These are phyloP conservation scores for Colletotrichum eremochloae DNA, from an alignment of 2,329 filamentous ascomycete genomes.

Conservation along the genomic window DNA sequence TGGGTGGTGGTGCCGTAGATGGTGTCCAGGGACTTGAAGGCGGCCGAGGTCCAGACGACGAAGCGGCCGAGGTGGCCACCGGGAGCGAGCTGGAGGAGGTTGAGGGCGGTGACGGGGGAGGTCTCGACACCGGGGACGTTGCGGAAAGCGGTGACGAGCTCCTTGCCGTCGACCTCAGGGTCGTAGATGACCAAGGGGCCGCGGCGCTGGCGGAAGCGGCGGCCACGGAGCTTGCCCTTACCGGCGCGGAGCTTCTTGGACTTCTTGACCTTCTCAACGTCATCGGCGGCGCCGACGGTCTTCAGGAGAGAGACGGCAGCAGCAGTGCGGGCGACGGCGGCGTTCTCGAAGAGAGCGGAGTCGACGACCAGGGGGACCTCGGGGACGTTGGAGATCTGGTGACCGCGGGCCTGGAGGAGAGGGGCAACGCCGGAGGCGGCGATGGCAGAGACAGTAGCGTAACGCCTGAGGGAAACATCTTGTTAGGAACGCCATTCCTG, in stretches of 20 bases:
- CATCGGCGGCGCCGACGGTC: conserved; percentile 88
- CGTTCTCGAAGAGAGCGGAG: conserved; percentile 87
- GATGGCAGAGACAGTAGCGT: conserved; percentile 96
- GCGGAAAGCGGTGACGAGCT: conserved; percentile 94
- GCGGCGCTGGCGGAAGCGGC: conserved; percentile 96
- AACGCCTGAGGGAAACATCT: conserved; percentile 73
- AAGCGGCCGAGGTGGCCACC: conserved; percentile 99
- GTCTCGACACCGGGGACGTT: conserved; percentile 99
- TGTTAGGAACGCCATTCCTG: conserved; percentile 27
- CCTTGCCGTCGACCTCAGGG: conserved; percentile 94
- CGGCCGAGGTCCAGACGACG: conserved; percentile 98
- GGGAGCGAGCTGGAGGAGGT: conserved; percentile 98
- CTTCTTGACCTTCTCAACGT: conserved; percentile 95
- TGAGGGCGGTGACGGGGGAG: conserved; percentile 90
- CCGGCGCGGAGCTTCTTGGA: conserved; percentile 98
- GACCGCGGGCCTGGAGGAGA: conserved; percentile 95
- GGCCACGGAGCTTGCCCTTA: conserved; percentile 98
- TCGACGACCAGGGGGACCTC: conserved; percentile 98
- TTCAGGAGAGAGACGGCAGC: conserved; percentile 88
- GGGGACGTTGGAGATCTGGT: conserved; percentile 91
- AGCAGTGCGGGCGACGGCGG: conserved; percentile 87
- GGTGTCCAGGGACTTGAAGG: conserved; percentile 95
- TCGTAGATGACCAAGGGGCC: conserved; percentile 98
- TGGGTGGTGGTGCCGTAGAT: conserved; percentile 95
- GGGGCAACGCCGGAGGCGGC: conserved; percentile 96